Evolutionary conservation across 805 yeast genomes (phyloP).

Genomic region (Hanseniaspora jakobsenii): DNA sequence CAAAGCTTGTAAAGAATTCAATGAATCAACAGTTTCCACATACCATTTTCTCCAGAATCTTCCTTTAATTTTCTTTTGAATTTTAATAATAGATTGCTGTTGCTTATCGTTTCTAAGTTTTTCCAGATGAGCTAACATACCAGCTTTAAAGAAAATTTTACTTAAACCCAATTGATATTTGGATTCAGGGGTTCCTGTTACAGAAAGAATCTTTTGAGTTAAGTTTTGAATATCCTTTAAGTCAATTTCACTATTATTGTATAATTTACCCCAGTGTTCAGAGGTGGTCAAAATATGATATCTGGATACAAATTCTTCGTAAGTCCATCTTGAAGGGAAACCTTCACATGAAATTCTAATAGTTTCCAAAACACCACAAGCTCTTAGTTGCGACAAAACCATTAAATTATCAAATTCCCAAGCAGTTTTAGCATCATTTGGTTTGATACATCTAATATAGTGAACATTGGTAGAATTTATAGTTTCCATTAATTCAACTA

Average conservation of each 20-base stretch:
- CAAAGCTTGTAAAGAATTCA: conserved; percentile 46
- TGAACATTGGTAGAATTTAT: conserved; percentile 92
- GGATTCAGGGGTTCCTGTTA: conserved; percentile 49
- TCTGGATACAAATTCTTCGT: conserved; percentile 81
- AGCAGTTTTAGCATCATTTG: conserved; percentile 85
- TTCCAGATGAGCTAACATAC: conserved; percentile 86
- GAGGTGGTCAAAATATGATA: conserved; percentile 76
- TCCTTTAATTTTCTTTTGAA: conserved; percentile 73
- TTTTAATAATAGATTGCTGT: conserved; percentile 62
- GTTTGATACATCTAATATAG: conserved; percentile 93
- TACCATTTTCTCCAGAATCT: conserved; percentile 51
- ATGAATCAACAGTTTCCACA: conserved; percentile 41
- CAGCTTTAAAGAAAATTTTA: conserved; percentile 91
- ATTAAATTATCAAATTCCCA: conserved; percentile 92
- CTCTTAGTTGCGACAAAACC: conserved; percentile 91
- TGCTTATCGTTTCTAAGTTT: conserved; percentile 71
- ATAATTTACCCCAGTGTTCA: conserved; percentile 49
- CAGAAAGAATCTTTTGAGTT: conserved; percentile 54
- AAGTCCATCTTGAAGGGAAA: conserved; percentile 92
- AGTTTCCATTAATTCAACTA: conserved; percentile 85
- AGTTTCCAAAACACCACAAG: conserved; percentile 97
- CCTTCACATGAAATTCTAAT: conserved; percentile 96
- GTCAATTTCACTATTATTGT: conserved; percentile 37
- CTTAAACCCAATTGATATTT: conserved; percentile 87
- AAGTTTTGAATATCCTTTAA: conserved; percentile 48